A percentile compares a stretch with the other conserved stretches of the same genome.
These are phyloP conservation scores for Exophiala calicioides DNA, from an alignment of 2,329 filamentous ascomycete genomes.

Conservation along the genomic window DNA sequence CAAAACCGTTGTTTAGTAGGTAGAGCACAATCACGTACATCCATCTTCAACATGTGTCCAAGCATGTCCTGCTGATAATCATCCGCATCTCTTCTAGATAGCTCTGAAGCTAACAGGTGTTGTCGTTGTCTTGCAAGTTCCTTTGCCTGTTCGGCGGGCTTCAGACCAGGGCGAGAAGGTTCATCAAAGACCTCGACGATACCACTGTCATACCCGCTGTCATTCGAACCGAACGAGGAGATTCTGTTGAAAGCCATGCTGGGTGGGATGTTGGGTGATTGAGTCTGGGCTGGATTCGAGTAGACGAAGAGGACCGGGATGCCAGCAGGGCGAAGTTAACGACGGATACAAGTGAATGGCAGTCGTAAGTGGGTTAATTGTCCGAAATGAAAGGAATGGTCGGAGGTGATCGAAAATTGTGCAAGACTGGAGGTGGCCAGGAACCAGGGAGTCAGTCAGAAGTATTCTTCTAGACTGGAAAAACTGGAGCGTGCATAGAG, in stretches of 20 bases:
- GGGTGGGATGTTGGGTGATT: slow-evolving; percentile 4
- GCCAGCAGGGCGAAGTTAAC: slow-evolving; percentile 16
- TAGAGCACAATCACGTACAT: slow-evolving; percentile 52
- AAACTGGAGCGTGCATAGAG: slow-evolving; percentile 24
- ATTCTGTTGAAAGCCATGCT: slow-evolving; percentile 60
- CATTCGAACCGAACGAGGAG: slow-evolving; percentile 48
- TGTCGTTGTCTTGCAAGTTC: slow-evolving; percentile 79
- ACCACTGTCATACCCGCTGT: slow-evolving; percentile 68
- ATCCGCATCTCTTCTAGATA: slow-evolving; percentile 79
- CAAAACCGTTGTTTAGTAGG: slow-evolving; percentile 32
- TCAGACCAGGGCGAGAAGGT: slow-evolving; percentile 49
- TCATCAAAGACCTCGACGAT: slow-evolving; percentile 62
- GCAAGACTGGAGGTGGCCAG: slow-evolving; percentile 32
- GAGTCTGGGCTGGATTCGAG: slow-evolving; percentile 2
- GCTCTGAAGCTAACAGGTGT: slow-evolving; percentile 82
- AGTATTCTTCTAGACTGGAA: slow-evolving; percentile 25
- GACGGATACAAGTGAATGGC: slow-evolving; percentile 31
- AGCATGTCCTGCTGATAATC: slow-evolving; percentile 95
- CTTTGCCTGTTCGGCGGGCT: slow-evolving; percentile 73
- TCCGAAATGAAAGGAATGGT: slow-evolving; percentile 27
- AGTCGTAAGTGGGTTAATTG: slow-evolving; percentile 25
- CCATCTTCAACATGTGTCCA: slow-evolving; percentile 93
- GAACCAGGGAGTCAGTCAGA: slow-evolving; percentile 22
- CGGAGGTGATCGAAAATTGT: slow-evolving; percentile 34
- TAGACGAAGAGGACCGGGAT: slow-evolving; percentile 5